Evolutionary conservation across 2,329 filamentous ascomycete genomes (phyloP).

Genomic region (Colletotrichum echinochloae): DNA sequence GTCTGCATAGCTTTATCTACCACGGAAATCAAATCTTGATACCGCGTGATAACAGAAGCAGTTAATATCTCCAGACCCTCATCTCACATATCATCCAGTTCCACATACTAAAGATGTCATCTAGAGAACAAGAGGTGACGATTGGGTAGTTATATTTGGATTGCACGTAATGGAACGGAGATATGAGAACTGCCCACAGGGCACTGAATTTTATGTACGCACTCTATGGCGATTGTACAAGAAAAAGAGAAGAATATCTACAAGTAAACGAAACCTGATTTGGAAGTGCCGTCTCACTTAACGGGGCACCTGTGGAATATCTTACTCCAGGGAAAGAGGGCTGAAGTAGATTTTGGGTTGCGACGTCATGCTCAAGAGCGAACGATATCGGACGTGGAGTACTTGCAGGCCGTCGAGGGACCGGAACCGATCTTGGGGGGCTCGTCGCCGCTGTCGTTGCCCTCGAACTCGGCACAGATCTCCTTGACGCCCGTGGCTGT

Average conservation of each 20-base stretch:
- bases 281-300: not conserved
- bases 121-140: not conserved
- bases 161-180: not conserved
- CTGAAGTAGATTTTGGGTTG: slow-evolving; percentile 4
- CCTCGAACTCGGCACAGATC: slow-evolving; percentile 40
- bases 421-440: slow-evolving; percentile 29
- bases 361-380: slow-evolving; percentile 10
- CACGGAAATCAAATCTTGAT: too few species aligned
- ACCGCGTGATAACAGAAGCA: too few species aligned
- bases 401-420: slow-evolving; percentile 36
- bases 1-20: too few species aligned
- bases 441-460: slow-evolving; percentile 34
- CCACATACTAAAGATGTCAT: not conserved
- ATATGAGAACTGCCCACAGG: slow-evolving; percentile 24
- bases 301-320: not conserved
- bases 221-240: slow-evolving; percentile 18
- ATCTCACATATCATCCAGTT: not conserved
- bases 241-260: slow-evolving; percentile 27
- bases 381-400: slow-evolving; percentile 25
- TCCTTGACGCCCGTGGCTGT: slow-evolving; percentile 26
- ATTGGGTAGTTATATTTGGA: not conserved
- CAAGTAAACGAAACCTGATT: slow-evolving; percentile 34
- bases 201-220: slow-evolving; percentile 27
- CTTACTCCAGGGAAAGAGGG: not conserved
- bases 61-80: not conserved